Base-by-base conservation (phyloP, 179 eudicot species). In the Pouteria campechiana region DNA sequence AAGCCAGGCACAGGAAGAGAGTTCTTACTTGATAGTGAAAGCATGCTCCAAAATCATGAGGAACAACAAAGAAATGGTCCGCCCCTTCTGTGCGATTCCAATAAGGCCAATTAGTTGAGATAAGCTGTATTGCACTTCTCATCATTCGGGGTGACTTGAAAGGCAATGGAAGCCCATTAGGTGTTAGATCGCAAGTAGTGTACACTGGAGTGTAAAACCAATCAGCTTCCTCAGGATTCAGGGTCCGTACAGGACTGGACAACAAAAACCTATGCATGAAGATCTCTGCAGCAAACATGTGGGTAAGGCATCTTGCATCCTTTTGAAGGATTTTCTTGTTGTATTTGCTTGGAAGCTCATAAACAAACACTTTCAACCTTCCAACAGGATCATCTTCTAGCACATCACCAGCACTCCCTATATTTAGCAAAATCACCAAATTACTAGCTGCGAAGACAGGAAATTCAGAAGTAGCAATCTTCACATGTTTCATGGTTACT, bases 371-470 rank as follows among this genome's bases (percentile, higher is more conserved):
- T 72, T 83, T 87, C 49, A 87, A 56, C 53, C 85, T 72, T 61
- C 93, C 96, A 32, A 87, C 90, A 8, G 96, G 96, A 68, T 87
- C 64, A 68, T 87, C 96, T 51, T 87, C 96, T 68, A 87, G 46
- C 25, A 87, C 96, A 79, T 87, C 96, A 59, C 96, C 96, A 41
- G 93, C 93, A 49, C 96, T 87, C 60, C 96, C 96, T 86, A 58
- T 30, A 44, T 49, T 30, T 5, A 30, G 27, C 23, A 46, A 42
- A 52, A 17, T 5, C 41, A 33, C n/a, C n/a, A n/a, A n/a, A n/a
- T n/a, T n/a, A 22, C 19, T 13, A 41, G 25, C 17, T 15, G 9
- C 20, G 29, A 2, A n/a, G 9, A 25, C 21, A 25, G 9, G 14
- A 25, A 44, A 9, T 7, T 25, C 5, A 14, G 5, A n/a, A 11